These are phyloP conservation scores for Candolleomyces eurysporus DNA, from an alignment of 768 basidiomycete species.

Conservation along the genomic window DNA sequence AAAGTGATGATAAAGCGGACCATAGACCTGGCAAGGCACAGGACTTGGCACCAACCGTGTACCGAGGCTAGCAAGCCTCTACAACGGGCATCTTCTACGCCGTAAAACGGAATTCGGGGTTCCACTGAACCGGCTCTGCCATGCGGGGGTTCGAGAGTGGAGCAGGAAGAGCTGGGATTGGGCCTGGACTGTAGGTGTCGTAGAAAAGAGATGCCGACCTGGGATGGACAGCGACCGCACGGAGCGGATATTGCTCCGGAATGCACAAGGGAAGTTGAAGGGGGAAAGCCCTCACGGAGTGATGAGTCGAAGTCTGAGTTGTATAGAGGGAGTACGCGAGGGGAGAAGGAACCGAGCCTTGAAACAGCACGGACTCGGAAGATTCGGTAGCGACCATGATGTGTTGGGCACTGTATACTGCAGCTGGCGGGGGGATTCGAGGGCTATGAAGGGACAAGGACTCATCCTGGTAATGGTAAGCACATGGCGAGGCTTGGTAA, in stretches of 20 bases:
- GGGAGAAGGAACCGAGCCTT: neutral
- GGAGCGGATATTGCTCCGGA: neutral
- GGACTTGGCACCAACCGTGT: too few species aligned
- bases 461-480: neutral
- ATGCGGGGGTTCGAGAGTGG: neutral
- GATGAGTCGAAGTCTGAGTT: neutral
- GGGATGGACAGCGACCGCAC: neutral
- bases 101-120: neutral
- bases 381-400: neutral
- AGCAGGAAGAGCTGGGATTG: neutral
- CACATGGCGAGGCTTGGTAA: neutral
- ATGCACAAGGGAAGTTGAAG: neutral
- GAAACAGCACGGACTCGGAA: neutral
- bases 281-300: neutral
- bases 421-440: neutral
- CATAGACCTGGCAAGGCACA: too few species aligned
- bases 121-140: slow-evolving; percentile 6
- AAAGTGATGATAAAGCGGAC: too few species aligned
- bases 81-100: neutral
- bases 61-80: too few species aligned
- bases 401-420: neutral
- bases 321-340: neutral
- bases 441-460: neutral
- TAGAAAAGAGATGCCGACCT: neutral
- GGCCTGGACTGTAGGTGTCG: neutral